Evolutionary conservation across 208 protist genomes (phyloP), one percentile per base, ranked within the genome.

Genomic region (Leishmania aethiopica): DNA sequence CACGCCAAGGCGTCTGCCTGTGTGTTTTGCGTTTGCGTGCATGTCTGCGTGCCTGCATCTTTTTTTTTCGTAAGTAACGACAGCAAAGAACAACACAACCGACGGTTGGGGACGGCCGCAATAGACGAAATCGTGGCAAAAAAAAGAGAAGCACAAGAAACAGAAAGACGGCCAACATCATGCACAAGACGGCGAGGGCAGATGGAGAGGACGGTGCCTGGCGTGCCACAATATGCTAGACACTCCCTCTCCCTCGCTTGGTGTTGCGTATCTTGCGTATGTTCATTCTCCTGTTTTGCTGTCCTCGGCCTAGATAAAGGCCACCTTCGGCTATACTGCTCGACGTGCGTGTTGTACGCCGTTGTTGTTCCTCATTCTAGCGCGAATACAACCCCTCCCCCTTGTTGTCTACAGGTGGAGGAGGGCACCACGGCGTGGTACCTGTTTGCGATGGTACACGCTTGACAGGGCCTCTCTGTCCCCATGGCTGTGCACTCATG

Each of bases 221-320:
- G 17, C 40, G 3, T 17, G 22, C 66, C 19, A 17, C 66, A 0
- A 17, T 40, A 25, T 22, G 6, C 28, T 6, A 15, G 6, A 11
- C 28, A 37, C 66, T 47, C 19, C 37, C 37, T 47, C 2, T 40
- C 15, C 53, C 6, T 45, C 22, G 66, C 66, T 28, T 6, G 28
- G 40, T 71, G 66, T 71, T 25, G 35, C 15, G 35, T 25, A 49
- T n/a, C 15, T 64, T 59, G 49, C 72, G 45, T 79, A 57, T 22
- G 15, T 45, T 78, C 10, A 49, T 49, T 32, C 42, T 83, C 75
- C 67, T n/a, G 35, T n/a, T 74, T 79, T 7, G 5, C 79, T 25
- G 71, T 77, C 62, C 19, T 51, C 13, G 69, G 40, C 78, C 80
- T 78, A 78, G 51, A 80, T 78, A 76, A 77, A 75, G 3, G 57